A percentile compares a stretch with the other conserved stretches of the same genome.
These are phyloP conservation scores for Hemileccinum rubropunctum DNA, from an alignment of 768 basidiomycete genomes.

Conservation along the genomic window DNA sequence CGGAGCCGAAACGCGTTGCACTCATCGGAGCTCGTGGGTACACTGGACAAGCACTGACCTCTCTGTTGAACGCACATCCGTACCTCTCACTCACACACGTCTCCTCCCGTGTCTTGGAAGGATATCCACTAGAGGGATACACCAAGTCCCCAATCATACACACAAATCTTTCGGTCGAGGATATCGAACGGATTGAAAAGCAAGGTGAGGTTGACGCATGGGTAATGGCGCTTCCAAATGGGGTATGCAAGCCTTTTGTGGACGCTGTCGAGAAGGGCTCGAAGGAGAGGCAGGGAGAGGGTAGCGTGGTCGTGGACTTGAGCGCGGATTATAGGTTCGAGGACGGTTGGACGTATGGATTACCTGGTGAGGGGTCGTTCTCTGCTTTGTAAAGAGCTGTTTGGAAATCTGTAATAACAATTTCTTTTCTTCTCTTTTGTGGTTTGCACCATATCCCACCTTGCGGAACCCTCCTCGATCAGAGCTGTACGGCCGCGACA, in stretches of 20 bases:
- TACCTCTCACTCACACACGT: constrained; percentile 90
- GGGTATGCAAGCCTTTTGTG: constrained; percentile 93
- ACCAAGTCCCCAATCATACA: constrained; percentile 72
- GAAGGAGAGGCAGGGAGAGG: constrained; percentile 42
- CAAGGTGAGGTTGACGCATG: constrained; percentile 92
- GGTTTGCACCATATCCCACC: not conserved
- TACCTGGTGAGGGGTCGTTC: constrained; percentile 84
- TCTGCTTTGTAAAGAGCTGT: constrained; percentile 30
- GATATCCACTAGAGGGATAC: constrained; percentile 76
- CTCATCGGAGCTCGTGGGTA: constrained; percentile 95
- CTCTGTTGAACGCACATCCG: constrained; percentile 86
- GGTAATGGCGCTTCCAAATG: constrained; percentile 99
- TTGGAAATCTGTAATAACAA: constrained; percentile 35
- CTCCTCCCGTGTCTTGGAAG: constrained; percentile 92
- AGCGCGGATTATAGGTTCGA: constrained; percentile 97
- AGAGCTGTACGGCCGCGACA: constrained; percentile 86
- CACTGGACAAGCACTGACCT: constrained; percentile 90
- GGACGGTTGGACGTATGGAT: constrained; percentile 92
- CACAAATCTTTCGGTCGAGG: constrained; percentile 71
- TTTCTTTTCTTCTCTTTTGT: constrained; percentile 31
- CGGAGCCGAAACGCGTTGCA: constrained; percentile 83
- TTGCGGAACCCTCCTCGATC: not conserved
- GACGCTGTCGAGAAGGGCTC: constrained; percentile 86
- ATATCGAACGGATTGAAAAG: constrained; percentile 89
- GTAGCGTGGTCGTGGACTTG: constrained; percentile 86